Evolutionary conservation across 192 early-diverging fungal genomes (phyloP).

Genomic region (Linderina pennispora): DNA sequence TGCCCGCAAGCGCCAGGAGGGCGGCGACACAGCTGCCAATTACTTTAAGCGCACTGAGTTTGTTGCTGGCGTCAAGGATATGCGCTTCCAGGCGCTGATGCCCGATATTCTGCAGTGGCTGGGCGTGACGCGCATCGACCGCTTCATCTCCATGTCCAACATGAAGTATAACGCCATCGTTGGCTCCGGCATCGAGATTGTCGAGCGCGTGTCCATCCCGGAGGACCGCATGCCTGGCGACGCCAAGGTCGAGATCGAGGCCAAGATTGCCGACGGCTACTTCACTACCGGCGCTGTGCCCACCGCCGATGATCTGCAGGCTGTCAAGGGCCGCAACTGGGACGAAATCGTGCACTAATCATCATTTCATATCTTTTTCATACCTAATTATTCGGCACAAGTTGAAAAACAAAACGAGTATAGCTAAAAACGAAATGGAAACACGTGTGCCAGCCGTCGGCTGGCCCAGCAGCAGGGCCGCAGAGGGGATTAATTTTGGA

Average conservation of each 20-base stretch:
- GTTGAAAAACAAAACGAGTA: not conserved
- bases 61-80: constrained; percentile 89
- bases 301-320: constrained; percentile 52
- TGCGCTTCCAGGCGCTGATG: constrained; percentile 96
- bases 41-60: constrained; percentile 88
- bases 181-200: constrained; percentile 76
- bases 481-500: too few relatives aligned
- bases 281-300: constrained; percentile 67
- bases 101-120: constrained; percentile 96
- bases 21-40: constrained; percentile 81
- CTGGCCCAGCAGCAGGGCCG: too few relatives aligned
- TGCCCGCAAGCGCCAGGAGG: constrained; percentile 77
- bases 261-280: constrained; percentile 95
- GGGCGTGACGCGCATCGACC: constrained; percentile 88
- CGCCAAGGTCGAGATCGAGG: constrained; percentile 91
- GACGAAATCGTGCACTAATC: constrained; percentile 53
- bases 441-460: too few relatives aligned
- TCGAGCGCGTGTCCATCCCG: constrained; percentile 85
- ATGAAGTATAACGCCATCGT: constrained; percentile 95
- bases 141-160: constrained; percentile 82
- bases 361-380: not conserved
- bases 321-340: constrained; percentile 80
- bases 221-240: constrained; percentile 85
- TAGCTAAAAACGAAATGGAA: not conserved
- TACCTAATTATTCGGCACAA: not conserved